Percentiles rank a stretch among this genome's conserved stretches.
Conservation (phyloP, 2,329 filamentous ascomycete species). For the Aureobasidium sp. region DNA sequence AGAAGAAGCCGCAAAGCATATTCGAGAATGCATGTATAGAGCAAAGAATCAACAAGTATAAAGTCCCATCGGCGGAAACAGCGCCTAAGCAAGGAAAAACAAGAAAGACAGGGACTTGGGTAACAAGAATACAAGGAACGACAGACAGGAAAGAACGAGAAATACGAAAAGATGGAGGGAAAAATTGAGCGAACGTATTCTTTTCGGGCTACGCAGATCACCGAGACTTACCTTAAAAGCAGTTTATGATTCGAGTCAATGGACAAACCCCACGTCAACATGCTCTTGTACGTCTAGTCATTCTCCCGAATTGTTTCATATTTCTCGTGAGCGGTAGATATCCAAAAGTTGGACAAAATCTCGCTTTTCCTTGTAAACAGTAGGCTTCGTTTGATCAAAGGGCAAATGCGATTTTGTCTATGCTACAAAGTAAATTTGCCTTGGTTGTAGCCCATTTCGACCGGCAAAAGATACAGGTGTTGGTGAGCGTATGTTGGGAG, state of each 20-base stretch:
- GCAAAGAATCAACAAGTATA: no score
- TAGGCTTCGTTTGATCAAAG: background rate
- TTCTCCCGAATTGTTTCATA: background rate
- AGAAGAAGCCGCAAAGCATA: no score
- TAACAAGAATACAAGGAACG: no score
- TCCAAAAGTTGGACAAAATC: background rate
- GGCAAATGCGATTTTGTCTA: conserved; percentile 12
- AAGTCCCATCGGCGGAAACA: no score
- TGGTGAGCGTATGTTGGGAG: background rate
- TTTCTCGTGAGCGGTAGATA: background rate
- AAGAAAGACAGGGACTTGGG: no score
- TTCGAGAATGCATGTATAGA: no score
- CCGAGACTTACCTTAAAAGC: background rate
- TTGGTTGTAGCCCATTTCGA: conserved; percentile 6
- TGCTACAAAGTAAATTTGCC: conserved; percentile 10
- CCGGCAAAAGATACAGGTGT: conserved; percentile 3
- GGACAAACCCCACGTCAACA: background rate
- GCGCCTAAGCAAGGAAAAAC: no score
- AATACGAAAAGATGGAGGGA: no score
- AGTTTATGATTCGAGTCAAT: background rate
- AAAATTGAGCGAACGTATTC: no score
- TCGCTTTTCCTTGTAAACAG: background rate
- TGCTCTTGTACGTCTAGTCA: background rate
- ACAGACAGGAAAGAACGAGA: no score
- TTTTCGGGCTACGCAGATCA: no score